These are phyloP conservation scores for Boletus pseudo-olivaceus DNA, from an alignment of 768 basidiomycete genomes.

Conservation along the genomic window DNA sequence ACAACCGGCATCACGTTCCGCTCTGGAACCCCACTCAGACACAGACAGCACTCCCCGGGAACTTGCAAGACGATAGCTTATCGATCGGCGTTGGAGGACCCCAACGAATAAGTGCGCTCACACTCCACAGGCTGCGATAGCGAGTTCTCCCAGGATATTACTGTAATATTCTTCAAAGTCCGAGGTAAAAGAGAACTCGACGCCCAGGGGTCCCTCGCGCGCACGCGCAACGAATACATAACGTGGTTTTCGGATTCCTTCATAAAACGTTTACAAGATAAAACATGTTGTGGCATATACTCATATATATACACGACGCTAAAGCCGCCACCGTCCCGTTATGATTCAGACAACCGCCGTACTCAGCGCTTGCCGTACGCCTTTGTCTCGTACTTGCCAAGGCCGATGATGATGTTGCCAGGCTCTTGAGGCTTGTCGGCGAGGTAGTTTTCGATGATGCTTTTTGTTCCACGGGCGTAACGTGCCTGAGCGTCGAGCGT, in stretches of 20 bases:
- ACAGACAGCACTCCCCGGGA: too few species aligned
- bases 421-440: constrained; percentile 63
- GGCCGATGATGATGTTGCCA: constrained; percentile 75
- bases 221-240: too few species aligned
- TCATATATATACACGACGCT: background rate
- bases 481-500: constrained; percentile 87
- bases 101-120: too few species aligned
- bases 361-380: constrained; percentile 36
- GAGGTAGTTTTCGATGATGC: constrained; percentile 72
- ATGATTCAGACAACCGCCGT: background rate
- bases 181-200: too few species aligned
- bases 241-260: background rate
- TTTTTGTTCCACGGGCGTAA: constrained; percentile 70
- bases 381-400: constrained; percentile 52
- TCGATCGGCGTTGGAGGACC: too few species aligned
- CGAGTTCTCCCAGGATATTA: too few species aligned
- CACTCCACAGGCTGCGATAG: too few species aligned
- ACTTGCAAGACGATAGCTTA: too few species aligned
- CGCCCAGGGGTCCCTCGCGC: too few species aligned
- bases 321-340: background rate
- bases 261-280: background rate
- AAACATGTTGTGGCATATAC: background rate
- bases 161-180: too few species aligned
- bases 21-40: too few species aligned
- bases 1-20: too few species aligned